Percentiles rank a stretch among this genome's conserved stretches.
Evolutionary conservation across 1,139 yeast species (phyloP).

Genomic region (Debaryomyces subglobosus): DNA sequence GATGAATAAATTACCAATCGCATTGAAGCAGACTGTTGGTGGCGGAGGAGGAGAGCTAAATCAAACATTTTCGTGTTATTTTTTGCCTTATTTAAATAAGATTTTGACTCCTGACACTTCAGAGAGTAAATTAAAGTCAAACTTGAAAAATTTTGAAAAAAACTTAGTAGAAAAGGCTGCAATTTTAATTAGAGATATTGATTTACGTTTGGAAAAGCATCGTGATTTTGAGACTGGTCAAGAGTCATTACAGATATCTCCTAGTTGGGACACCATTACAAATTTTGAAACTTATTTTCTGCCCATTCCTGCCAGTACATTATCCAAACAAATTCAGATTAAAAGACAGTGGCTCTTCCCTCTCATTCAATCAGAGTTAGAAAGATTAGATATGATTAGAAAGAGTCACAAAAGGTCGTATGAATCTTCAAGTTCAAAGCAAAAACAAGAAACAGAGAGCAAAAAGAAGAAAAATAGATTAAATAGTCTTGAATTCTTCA

Average conservation of each 20-base stretch:
- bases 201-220: constrained; percentile 35
- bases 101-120: constrained; percentile 50
- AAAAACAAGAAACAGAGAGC: constrained; percentile 24
- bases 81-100: constrained; percentile 50
- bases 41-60: constrained; percentile 30
- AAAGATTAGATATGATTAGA: constrained; percentile 27
- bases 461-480: constrained; percentile 29
- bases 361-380: constrained; percentile 44
- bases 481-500: constrained; percentile 45
- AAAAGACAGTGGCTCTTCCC: constrained; percentile 43
- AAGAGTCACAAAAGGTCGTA: constrained; percentile 35
- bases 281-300: constrained; percentile 28
- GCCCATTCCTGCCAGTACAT: constrained; percentile 17
- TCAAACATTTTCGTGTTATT: constrained; percentile 31
- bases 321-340: constrained; percentile 29
- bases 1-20: constrained; percentile 31
- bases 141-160: constrained; percentile 28
- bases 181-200: constrained; percentile 27
- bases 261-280: constrained; percentile 40
- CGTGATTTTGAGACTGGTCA: constrained; percentile 39
- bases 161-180: constrained; percentile 33
- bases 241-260: constrained; percentile 33
- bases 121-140: constrained; percentile 29
- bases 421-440: constrained; percentile 10
- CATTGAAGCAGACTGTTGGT: constrained; percentile 31